Evolutionary conservation across 768 basidiomycete species (phyloP).

Genomic region (Trametes maxima): DNA sequence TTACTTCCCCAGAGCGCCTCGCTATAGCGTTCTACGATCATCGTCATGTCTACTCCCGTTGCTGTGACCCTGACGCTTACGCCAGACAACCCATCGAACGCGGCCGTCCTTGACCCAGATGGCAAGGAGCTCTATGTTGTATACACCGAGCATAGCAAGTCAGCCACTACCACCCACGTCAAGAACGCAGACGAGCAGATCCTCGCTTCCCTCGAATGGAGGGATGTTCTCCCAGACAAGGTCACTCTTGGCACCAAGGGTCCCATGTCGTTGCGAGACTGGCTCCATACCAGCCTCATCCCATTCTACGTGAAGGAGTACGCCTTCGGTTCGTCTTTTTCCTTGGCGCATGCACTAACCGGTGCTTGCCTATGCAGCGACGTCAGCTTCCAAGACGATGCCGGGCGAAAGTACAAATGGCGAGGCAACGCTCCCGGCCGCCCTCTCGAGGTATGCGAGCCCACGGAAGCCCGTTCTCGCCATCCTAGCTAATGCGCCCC

Average conservation of each 20-base stretch:
- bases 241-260: constrained; percentile 38
- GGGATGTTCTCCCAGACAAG: constrained; percentile 40
- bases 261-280: constrained; percentile 38
- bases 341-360: neutral
- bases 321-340: constrained; percentile 11
- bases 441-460: constrained; percentile 36
- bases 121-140: constrained; percentile 42
- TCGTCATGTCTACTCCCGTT: constrained; percentile 15
- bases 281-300: constrained; percentile 44
- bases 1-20: neutral
- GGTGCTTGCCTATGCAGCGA: constrained; percentile 33
- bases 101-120: constrained; percentile 36
- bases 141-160: constrained; percentile 35
- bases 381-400: constrained; percentile 39
- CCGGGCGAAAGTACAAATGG: constrained; percentile 44
- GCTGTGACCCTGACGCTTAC: constrained; percentile 37
- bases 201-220: constrained; percentile 44
- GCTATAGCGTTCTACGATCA: neutral
- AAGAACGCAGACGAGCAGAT: constrained; percentile 35
- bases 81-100: constrained; percentile 47
- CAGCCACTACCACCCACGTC: constrained; percentile 37
- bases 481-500: neutral
- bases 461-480: neutral
- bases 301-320: constrained; percentile 42
- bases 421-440: constrained; percentile 42